These are phyloP conservation scores for Rhynchosporium secalis DNA, from an alignment of 2,329 filamentous ascomycete genomes.

Conservation along the genomic window DNA sequence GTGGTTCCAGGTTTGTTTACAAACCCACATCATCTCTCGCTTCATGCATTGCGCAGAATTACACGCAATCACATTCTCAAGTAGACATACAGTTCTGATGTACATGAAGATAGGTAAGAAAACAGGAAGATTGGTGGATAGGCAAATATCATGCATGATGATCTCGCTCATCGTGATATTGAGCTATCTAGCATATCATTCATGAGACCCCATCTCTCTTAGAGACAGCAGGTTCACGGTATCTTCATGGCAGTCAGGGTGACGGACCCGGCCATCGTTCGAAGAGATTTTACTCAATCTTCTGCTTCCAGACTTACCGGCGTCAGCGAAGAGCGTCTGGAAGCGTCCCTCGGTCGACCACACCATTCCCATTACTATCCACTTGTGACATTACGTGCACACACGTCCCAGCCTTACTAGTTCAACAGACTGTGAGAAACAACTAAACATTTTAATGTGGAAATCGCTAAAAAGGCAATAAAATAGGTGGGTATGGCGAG, in stretches of 20 bases:
- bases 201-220: not conserved
- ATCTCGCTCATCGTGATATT: not conserved
- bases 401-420: conserved; percentile 1
- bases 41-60: no score
- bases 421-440: conserved; percentile 9
- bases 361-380: not conserved
- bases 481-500: conserved; percentile 14
- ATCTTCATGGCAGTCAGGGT: not conserved
- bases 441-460: not conserved
- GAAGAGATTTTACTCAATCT: not conserved
- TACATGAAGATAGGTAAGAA: no score
- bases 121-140: no score
- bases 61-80: no score
- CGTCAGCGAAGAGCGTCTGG: not conserved
- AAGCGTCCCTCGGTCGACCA: not conserved
- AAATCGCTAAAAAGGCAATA: conserved; percentile 17
- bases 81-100: no score
- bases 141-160: not conserved
- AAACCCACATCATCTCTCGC: no score
- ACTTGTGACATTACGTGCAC: not conserved
- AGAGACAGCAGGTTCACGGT: not conserved
- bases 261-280: not conserved
- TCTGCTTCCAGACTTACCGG: not conserved
- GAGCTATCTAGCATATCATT: not conserved
- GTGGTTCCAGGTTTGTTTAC: no score